Evolutionary conservation across 2,329 filamentous ascomycete genomes (phyloP).

Genomic region (Cladosporium sp.): DNA sequence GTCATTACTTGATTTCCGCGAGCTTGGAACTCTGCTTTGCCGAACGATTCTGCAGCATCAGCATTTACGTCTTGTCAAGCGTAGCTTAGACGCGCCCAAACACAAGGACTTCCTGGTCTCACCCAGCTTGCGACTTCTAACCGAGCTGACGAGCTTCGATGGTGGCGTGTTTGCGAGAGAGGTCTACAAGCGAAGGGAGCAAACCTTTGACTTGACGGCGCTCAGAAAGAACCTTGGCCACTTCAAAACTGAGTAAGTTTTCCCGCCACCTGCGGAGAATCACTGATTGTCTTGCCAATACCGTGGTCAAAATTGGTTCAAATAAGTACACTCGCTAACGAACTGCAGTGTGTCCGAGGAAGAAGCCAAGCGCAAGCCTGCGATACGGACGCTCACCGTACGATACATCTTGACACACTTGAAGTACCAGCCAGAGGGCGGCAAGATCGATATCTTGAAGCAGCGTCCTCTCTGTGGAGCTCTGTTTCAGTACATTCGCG

Average conservation of each 20-base stretch:
- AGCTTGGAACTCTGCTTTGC: constrained; percentile 76
- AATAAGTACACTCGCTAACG: background rate
- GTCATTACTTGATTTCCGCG: constrained; percentile 69
- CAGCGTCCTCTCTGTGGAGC: constrained; percentile 69
- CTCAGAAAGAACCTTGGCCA: constrained; percentile 79
- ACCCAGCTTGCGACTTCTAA: constrained; percentile 80
- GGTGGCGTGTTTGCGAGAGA: constrained; percentile 77
- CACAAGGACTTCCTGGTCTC: constrained; percentile 86
- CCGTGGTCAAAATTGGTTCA: background rate
- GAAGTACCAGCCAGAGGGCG: constrained; percentile 73
- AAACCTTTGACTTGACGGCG: constrained; percentile 70
- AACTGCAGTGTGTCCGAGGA: constrained; percentile 49
- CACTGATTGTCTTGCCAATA: background rate
- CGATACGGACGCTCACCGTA: constrained; percentile 79
- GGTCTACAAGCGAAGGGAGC: constrained; percentile 72
- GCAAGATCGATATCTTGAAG: constrained; percentile 79
- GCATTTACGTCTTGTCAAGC: constrained; percentile 77
- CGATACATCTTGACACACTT: constrained; percentile 79
- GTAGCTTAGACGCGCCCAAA: constrained; percentile 76
- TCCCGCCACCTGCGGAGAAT: background rate
- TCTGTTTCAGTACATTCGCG: constrained; percentile 74
- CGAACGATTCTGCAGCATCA: constrained; percentile 78
- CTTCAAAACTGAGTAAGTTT: constrained; percentile 52
- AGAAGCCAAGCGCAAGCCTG: constrained; percentile 66
- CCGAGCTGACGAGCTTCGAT: constrained; percentile 82